phyloP scores from a whole-genome alignment of 805 yeast genomes.

The Candida lessepsii region DNA sequence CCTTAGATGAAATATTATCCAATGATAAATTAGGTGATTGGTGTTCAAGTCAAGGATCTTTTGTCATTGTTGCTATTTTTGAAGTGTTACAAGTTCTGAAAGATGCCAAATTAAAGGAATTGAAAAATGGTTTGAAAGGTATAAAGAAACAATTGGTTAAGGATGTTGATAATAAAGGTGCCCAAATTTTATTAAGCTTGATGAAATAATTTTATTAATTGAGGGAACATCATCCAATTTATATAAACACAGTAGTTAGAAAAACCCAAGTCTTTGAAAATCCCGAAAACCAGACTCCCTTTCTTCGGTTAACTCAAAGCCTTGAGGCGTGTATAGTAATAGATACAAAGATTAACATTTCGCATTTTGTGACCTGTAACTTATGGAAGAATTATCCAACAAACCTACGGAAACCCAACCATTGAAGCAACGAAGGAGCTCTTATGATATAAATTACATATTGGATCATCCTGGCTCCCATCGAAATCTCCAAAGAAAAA shows the following conservation, averaged over 20 bases:
- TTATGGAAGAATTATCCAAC: not conserved
- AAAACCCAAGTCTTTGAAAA: too few relatives aligned
- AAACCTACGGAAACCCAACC: conserved; percentile 3
- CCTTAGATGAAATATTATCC: conserved; percentile 52
- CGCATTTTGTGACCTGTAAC: too few relatives aligned
- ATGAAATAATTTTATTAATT: too few relatives aligned
- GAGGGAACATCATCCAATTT: too few relatives aligned
- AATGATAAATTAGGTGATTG: conserved; percentile 53
- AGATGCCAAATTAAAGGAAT: conserved; percentile 26
- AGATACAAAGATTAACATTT: not conserved
- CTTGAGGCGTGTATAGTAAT: not conserved
- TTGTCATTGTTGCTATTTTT: conserved; percentile 75
- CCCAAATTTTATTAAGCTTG: conserved; percentile 13
- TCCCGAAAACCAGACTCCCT: too few relatives aligned
- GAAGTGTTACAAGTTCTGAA: conserved; percentile 53
- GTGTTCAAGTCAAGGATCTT: conserved; percentile 69
- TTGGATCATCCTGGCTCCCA: conserved; percentile 14
- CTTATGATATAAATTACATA: conserved; percentile 11
- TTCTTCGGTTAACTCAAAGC: too few relatives aligned
- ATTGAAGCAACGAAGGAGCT: conserved; percentile 1
- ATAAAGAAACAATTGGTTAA: conserved; percentile 48
- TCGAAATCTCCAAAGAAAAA: conserved; percentile 16
- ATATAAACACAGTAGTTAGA: too few relatives aligned
- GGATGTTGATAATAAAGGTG: conserved; percentile 61
- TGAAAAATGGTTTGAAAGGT: conserved; percentile 49